phyloP scores from a whole-genome alignment of 345 rosid species.

The Theobroma cacao region DNA sequence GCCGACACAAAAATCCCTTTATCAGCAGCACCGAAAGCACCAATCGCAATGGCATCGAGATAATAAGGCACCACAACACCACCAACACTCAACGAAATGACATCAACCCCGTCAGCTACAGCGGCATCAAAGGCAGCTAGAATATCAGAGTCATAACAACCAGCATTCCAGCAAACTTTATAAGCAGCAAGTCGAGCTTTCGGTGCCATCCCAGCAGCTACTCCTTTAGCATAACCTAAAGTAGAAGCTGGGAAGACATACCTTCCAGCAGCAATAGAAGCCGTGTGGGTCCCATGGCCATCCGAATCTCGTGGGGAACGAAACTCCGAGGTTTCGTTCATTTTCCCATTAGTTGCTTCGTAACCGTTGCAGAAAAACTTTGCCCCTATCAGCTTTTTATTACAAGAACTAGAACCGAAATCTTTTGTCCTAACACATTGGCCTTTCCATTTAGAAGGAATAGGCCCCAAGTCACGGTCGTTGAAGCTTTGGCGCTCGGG shows the following conservation, averaged over 20 bases:
- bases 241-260: constrained; percentile 78
- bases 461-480: constrained; percentile 68
- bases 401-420: constrained; percentile 51
- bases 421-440: constrained; percentile 42
- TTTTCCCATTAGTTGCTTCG: constrained; percentile 72
- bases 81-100: constrained; percentile 83
- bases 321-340: constrained; percentile 65
- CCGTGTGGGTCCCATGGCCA: constrained; percentile 90
- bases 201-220: constrained; percentile 94
- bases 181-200: constrained; percentile 87
- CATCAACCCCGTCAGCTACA: constrained; percentile 80
- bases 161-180: constrained; percentile 92
- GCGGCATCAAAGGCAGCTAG: constrained; percentile 85
- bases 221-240: constrained; percentile 74
- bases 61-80: constrained; percentile 87
- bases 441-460: constrained; percentile 85
- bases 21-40: constrained; percentile 74
- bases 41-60: constrained; percentile 92
- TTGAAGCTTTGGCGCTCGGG: constrained; percentile 86
- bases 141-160: constrained; percentile 92
- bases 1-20: constrained; percentile 78
- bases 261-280: constrained; percentile 81
- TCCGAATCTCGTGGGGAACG: constrained; percentile 86
- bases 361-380: constrained; percentile 70
- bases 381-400: constrained; percentile 79